A percentile compares a stretch with the other conserved stretches of the same genome.
phyloP scores from a whole-genome alignment of 768 basidiomycete genomes.

The Pisolithus microcarpus region DNA sequence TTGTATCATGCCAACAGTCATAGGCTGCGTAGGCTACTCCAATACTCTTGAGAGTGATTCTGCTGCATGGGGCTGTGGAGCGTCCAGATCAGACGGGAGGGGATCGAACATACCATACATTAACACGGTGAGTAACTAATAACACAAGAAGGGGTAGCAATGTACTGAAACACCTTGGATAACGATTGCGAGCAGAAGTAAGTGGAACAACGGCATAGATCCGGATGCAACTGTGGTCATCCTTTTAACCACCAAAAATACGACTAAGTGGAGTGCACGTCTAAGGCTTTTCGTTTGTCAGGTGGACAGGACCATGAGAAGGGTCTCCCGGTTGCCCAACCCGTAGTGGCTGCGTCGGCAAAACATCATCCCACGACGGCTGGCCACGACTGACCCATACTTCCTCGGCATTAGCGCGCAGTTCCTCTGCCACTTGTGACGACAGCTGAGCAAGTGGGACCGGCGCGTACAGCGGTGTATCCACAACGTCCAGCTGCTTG shows the following conservation, averaged over 20 bases:
- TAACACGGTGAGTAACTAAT: conserved; percentile 8
- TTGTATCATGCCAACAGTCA: too few species aligned
- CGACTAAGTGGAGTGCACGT: background rate
- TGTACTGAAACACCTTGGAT: background rate
- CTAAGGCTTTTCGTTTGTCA: background rate
- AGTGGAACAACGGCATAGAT: background rate
- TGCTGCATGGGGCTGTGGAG: too few species aligned
- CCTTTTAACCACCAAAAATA: background rate
- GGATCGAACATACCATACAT: conserved; percentile 24
- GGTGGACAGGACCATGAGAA: background rate
- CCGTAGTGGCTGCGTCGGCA: background rate
- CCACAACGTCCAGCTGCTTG: conserved; percentile 4
- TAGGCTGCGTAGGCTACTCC: too few species aligned
- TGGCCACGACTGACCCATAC: conserved; percentile 48
- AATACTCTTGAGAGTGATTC: too few species aligned
- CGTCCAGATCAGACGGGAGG: conserved; percentile 15
- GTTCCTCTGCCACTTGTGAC: conserved; percentile 39
- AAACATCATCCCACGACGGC: conserved; percentile 5
- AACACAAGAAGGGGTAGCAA: background rate
- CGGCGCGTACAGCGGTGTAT: conserved; percentile 55
- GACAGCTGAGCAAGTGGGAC: conserved; percentile 53
- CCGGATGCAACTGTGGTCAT: background rate
- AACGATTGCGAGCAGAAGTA: background rate
- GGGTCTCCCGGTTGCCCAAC: background rate
- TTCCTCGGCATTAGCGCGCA: conserved; percentile 52